phyloP scores from a whole-genome alignment of 2,329 filamentous ascomycete genomes.

The Xylaria sp. region DNA sequence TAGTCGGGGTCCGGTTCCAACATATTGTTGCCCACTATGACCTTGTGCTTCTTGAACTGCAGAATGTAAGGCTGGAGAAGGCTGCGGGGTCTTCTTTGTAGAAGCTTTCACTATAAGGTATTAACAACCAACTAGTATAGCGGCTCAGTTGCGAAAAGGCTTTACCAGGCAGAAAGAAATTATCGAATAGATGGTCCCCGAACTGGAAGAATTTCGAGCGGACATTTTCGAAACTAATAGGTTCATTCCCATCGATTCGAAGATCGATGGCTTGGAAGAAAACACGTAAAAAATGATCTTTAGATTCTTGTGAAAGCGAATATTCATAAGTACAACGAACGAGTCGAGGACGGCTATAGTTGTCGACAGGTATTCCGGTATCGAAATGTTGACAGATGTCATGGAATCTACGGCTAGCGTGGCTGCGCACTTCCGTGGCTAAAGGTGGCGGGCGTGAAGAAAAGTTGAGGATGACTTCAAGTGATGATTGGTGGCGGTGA shows the following conservation, averaged over 20 bases:
- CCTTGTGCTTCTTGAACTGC: slow-evolving; percentile 30
- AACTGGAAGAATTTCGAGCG: slow-evolving; percentile 23
- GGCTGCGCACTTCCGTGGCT: slow-evolving; percentile 16
- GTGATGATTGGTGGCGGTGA: slow-evolving; percentile 30
- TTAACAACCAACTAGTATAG: slow-evolving; percentile 11
- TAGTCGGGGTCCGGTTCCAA: slow-evolving; percentile 34
- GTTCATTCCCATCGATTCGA: slow-evolving; percentile 17
- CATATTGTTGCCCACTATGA: slow-evolving; percentile 21
- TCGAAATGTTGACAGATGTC: slow-evolving; percentile 31
- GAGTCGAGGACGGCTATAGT: slow-evolving; percentile 34
- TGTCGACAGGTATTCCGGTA: neutral
- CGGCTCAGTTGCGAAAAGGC: neutral
- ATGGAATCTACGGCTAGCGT: slow-evolving; percentile 24
- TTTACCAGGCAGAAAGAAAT: slow-evolving; percentile 38
- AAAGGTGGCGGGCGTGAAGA: slow-evolving; percentile 19
- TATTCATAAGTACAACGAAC: slow-evolving; percentile 36
- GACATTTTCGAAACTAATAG: slow-evolving; percentile 26
- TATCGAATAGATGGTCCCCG: slow-evolving; percentile 38
- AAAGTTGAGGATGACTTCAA: slow-evolving; percentile 27
- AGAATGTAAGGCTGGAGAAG: slow-evolving; percentile 33
- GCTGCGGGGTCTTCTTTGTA: slow-evolving; percentile 35
- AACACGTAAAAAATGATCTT: slow-evolving; percentile 34
- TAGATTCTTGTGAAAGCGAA: slow-evolving; percentile 32
- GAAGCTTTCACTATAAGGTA: slow-evolving; percentile 36
- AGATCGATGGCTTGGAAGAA: slow-evolving; percentile 35